Conservation (phyloP, 805 yeast species). For the Metschnikowia similis region DNA sequence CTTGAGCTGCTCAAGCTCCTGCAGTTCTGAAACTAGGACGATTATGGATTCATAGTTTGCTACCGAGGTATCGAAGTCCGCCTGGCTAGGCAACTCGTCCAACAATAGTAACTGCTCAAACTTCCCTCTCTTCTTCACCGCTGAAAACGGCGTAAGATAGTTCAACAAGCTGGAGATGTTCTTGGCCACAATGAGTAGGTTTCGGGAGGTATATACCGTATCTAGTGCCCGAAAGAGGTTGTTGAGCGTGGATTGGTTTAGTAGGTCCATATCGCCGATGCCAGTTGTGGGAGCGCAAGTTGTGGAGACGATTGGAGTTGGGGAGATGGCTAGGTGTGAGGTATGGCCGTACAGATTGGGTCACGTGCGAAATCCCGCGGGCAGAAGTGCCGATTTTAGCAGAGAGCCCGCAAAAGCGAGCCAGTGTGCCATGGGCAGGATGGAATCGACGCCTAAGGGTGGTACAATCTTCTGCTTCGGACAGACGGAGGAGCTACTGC, state of each 20-base stretch:
- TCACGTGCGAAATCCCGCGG: background rate
- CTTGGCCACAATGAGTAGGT: slow-evolving; percentile 39
- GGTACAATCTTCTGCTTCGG: too few relatives aligned
- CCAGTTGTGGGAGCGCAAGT: background rate
- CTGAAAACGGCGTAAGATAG: slow-evolving; percentile 51
- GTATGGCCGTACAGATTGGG: background rate
- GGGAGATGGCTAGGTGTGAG: background rate
- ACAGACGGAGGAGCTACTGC: too few relatives aligned
- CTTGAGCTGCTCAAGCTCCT: slow-evolving; percentile 6
- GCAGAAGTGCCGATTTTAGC: background rate
- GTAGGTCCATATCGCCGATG: slow-evolving; percentile 1
- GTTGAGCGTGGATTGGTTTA: slow-evolving; percentile 19
- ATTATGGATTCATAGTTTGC: slow-evolving; percentile 6
- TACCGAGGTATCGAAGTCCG: background rate
- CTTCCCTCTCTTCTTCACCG: slow-evolving; percentile 46
- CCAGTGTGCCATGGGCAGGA: too few relatives aligned
- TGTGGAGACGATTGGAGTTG: background rate
- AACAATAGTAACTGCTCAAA: slow-evolving; percentile 24
- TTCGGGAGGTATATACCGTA: slow-evolving; percentile 22
- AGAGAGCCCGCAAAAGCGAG: too few relatives aligned
- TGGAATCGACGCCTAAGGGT: too few relatives aligned
- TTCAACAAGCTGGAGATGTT: slow-evolving; percentile 48
- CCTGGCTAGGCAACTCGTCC: slow-evolving; percentile 8
- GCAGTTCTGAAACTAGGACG: slow-evolving; percentile 5
- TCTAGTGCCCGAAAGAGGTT: slow-evolving; percentile 20